Percentiles rank a stretch among this genome's conserved stretches.
Evolutionary conservation across 2,329 filamentous ascomycete genomes (phyloP).

Genomic region (Fusarium tricinctum): DNA sequence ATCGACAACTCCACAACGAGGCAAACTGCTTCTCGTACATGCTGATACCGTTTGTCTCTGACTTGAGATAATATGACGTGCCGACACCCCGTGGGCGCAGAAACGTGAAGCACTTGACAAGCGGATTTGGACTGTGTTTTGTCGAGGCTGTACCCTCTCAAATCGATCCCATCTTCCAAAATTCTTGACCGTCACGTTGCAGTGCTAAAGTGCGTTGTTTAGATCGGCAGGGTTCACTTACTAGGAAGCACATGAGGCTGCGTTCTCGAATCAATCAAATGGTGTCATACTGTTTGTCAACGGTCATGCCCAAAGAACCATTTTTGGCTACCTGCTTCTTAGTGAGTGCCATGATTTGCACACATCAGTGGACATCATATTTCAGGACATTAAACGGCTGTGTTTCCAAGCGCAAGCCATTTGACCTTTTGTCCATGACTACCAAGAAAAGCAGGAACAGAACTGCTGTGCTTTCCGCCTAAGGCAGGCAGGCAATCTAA

Average conservation of each 20-base stretch:
- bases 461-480: not conserved
- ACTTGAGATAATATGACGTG: not conserved
- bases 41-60: not conserved
- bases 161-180: not conserved
- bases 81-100: too few relatives aligned
- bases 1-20: not conserved
- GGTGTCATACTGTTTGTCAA: not conserved
- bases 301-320: not conserved
- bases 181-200: slow-evolving; percentile 8
- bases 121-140: not conserved
- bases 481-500: slow-evolving; percentile 4
- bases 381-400: slow-evolving; percentile 17
- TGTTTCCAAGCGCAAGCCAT: slow-evolving; percentile 14
- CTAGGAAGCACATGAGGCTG: slow-evolving; percentile 19
- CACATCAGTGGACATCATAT: not conserved
- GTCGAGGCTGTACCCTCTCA: slow-evolving; percentile 14
- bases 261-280: slow-evolving; percentile 27
- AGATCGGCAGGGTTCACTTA: not conserved
- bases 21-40: not conserved
- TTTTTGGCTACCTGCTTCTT: not conserved
- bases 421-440: not conserved
- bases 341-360: too few relatives aligned
- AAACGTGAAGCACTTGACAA: not conserved
- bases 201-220: slow-evolving; percentile 17
- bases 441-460: slow-evolving; percentile 6